A percentile compares a stretch with the other conserved stretches of the same genome.
Evolutionary conservation across 331 rosid genomes (phyloP).

Genomic region (Cydonia oblonga): DNA sequence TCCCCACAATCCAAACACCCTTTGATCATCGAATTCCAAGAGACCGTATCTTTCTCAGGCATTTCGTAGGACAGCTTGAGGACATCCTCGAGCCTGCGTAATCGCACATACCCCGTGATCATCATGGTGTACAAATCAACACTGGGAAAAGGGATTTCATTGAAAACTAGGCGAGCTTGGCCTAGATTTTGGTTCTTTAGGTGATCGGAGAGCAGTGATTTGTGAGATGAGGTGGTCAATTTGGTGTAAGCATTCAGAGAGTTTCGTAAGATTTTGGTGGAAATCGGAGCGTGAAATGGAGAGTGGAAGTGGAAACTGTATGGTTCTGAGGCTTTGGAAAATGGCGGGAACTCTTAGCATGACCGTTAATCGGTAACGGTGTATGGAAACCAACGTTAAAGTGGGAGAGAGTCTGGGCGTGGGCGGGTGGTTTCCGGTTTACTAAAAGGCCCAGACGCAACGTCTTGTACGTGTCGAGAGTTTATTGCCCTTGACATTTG

Average conservation of each 20-base stretch:
- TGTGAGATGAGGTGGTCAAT: slow-evolving; percentile 6
- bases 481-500: not conserved
- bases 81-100: slow-evolving; percentile 28
- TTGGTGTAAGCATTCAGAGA: slow-evolving; percentile 12
- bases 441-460: not conserved
- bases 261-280: not conserved
- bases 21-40: slow-evolving; percentile 53
- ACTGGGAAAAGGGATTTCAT: slow-evolving; percentile 33
- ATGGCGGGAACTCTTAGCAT: slow-evolving; percentile 24
- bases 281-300: not conserved
- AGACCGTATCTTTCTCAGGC: slow-evolving; percentile 35
- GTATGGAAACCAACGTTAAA: not conserved
- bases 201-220: slow-evolving; percentile 23
- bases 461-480: not conserved
- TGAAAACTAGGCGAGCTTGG: slow-evolving; percentile 35
- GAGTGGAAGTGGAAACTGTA: not conserved
- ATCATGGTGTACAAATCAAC: slow-evolving; percentile 35
- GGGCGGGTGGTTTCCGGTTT: not conserved
- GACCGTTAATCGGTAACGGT: not conserved
- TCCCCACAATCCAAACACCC: slow-evolving; percentile 40
- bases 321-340: not conserved
- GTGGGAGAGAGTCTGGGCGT: not conserved
- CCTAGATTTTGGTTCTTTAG: slow-evolving; percentile 26
- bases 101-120: slow-evolving; percentile 30
- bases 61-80: slow-evolving; percentile 35